A percentile compares a stretch with the other conserved stretches of the same genome.
Conservation (phyloP, 1,284 basidiomycete genomes). For the Papiliotrema terrestris region DNA sequence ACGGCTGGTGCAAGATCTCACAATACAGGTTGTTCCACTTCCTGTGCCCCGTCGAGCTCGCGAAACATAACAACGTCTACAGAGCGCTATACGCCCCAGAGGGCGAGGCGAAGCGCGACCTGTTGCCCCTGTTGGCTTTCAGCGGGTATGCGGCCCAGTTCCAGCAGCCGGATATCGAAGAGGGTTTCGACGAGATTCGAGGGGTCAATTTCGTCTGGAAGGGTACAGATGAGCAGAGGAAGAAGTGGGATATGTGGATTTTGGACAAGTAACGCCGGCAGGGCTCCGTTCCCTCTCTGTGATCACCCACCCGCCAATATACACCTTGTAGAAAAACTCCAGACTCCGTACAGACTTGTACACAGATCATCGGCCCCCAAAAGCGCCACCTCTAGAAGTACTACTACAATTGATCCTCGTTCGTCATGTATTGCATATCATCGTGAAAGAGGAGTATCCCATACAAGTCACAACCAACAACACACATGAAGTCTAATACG, state of each 20-base stretch:
- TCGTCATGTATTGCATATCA: too few relatives aligned
- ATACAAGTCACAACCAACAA: too few relatives aligned
- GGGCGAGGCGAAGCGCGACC: constrained; percentile 49
- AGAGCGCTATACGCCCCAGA: constrained; percentile 57
- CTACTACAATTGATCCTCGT: too few relatives aligned
- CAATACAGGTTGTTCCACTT: constrained; percentile 67
- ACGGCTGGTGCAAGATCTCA: too few relatives aligned
- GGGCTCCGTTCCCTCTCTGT: not conserved
- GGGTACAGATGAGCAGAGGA: constrained; percentile 65
- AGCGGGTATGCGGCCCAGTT: constrained; percentile 59
- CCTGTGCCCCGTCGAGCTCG: constrained; percentile 65
- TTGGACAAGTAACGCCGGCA: constrained; percentile 11
- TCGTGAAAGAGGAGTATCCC: too few relatives aligned
- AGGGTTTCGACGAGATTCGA: constrained; percentile 74
- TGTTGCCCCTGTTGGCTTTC: constrained; percentile 66
- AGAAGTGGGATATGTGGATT: constrained; percentile 59
- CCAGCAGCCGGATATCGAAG: constrained; percentile 62
- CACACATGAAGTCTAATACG: too few relatives aligned
- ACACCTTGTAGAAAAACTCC: not conserved
- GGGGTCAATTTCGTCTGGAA: constrained; percentile 74
- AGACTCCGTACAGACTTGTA: too few relatives aligned
- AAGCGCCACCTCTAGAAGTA: too few relatives aligned
- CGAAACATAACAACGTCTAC: constrained; percentile 87
- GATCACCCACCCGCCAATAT: not conserved
- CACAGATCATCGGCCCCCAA: too few relatives aligned